A percentile compares a stretch with the other conserved stretches of the same genome.
These are phyloP conservation scores for Stagonosporopsis cucurbitacearum DNA, from an alignment of 2,329 filamentous ascomycete genomes.

Conservation along the genomic window DNA sequence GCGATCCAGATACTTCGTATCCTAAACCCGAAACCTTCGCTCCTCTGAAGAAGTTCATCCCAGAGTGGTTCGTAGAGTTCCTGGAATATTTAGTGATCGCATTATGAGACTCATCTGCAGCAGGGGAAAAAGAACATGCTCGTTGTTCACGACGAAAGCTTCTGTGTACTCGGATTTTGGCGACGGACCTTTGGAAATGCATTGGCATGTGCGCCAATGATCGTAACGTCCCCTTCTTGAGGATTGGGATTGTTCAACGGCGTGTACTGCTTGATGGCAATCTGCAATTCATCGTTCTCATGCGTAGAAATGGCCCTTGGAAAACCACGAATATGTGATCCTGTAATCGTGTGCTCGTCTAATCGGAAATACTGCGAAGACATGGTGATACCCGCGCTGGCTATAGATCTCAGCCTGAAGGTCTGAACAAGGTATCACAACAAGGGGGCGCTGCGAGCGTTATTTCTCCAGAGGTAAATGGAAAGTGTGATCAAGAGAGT, in stretches of 20 bases:
- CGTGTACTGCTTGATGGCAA: conserved; percentile 88
- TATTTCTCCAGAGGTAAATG: neutral
- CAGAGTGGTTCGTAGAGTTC: conserved; percentile 93
- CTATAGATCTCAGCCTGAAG: neutral
- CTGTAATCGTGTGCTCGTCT: conserved; percentile 71
- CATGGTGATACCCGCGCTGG: conserved; percentile 35
- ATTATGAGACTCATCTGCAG: neutral
- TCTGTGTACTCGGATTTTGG: neutral
- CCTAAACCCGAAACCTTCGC: conserved; percentile 66
- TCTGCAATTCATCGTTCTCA: conserved; percentile 75
- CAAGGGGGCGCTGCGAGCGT: neutral
- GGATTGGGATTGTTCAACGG: conserved; percentile 73
- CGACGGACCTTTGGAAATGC: conserved; percentile 80
- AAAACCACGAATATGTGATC: conserved; percentile 82
- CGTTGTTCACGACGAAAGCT: neutral
- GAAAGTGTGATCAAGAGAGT: neutral
- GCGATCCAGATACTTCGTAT: conserved; percentile 89
- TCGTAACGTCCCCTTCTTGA: conserved; percentile 77
- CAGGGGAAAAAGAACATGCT: neutral
- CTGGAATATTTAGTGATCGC: conserved; percentile 51
- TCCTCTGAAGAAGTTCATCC: conserved; percentile 74
- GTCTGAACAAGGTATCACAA: neutral
- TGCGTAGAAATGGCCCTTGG: conserved; percentile 72
- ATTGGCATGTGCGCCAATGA: conserved; percentile 88
- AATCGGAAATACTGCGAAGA: conserved; percentile 63